A percentile compares a stretch with the other conserved stretches of the same genome.
Conservation (phyloP, 2,329 filamentous ascomycete genomes). For the Trematosphaeria pertusa region DNA sequence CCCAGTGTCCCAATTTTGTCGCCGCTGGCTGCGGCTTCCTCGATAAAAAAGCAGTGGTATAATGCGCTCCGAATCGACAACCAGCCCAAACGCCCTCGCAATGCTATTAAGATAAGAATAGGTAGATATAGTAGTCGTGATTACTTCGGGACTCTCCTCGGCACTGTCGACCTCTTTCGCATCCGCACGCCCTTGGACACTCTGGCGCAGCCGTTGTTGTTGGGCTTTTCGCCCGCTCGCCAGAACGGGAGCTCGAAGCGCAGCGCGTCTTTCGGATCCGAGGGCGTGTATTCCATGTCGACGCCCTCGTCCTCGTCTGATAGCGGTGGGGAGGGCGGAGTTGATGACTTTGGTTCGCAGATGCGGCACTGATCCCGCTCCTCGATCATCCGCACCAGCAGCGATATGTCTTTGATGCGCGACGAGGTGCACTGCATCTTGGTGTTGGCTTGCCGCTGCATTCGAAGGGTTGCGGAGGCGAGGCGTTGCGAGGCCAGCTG, state of each 20-base stretch:
- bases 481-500: slow-evolving; percentile 35
- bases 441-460: slow-evolving; percentile 50
- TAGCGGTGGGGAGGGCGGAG: slow-evolving; percentile 1
- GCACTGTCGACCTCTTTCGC: slow-evolving; percentile 34
- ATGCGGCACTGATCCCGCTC: slow-evolving; percentile 51
- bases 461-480: slow-evolving; percentile 44
- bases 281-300: slow-evolving; percentile 37
- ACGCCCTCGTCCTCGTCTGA: slow-evolving; percentile 42
- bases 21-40: neutral
- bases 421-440: slow-evolving; percentile 50
- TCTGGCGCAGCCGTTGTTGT: slow-evolving; percentile 28
- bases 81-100: slow-evolving; percentile 39
- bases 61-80: slow-evolving; percentile 17
- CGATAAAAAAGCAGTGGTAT: slow-evolving; percentile 36
- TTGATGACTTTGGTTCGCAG: slow-evolving; percentile 22
- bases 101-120: slow-evolving; percentile 27
- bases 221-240: slow-evolving; percentile 36
- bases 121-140: no score
- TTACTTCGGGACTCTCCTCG: slow-evolving; percentile 31
- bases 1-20: slow-evolving; percentile 6
- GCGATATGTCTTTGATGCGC: slow-evolving; percentile 50
- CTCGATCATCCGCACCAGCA: slow-evolving; percentile 52
- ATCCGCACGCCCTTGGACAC: slow-evolving; percentile 42
- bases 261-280: slow-evolving; percentile 19
- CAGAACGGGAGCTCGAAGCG: slow-evolving; percentile 30